Percentiles rank a stretch among this genome's conserved stretches.
These are phyloP conservation scores for Omphalotus olearius DNA, from an alignment of 1,284 basidiomycete genomes.

Conservation along the genomic window DNA sequence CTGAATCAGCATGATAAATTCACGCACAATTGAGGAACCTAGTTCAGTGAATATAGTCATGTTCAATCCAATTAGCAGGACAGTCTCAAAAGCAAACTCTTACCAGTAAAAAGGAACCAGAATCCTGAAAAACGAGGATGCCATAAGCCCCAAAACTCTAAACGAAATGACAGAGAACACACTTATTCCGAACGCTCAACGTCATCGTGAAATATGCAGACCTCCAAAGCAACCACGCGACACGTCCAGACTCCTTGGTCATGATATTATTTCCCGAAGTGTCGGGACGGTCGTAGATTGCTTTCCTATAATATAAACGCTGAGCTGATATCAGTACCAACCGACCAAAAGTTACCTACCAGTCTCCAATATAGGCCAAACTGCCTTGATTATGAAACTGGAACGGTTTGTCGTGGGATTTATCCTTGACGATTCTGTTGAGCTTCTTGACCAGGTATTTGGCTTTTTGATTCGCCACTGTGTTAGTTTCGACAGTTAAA, in stretches of 20 bases:
- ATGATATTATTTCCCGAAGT: constrained; percentile 44
- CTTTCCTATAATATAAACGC: constrained; percentile 46
- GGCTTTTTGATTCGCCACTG: constrained; percentile 81
- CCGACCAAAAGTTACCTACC: constrained; percentile 33
- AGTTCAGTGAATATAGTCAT: too few relatives aligned
- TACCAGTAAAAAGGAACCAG: constrained; percentile 65
- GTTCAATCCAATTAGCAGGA: too few relatives aligned
- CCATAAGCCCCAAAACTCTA: neutral
- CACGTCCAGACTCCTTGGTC: constrained; percentile 60
- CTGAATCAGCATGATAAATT: constrained; percentile 15
- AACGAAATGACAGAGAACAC: constrained; percentile 18
- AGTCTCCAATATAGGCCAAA: constrained; percentile 79
- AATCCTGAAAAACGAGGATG: constrained; percentile 40
- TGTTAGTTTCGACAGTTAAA: neutral
- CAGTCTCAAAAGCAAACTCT: too few relatives aligned
- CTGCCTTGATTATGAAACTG: constrained; percentile 57
- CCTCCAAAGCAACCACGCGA: constrained; percentile 80
- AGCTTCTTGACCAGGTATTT: constrained; percentile 69
- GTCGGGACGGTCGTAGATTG: constrained; percentile 65
- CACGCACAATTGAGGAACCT: constrained; percentile 53
- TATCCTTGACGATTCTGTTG: constrained; percentile 52
- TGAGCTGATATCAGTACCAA: neutral
- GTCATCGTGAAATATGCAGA: constrained; percentile 80
- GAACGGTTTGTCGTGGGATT: constrained; percentile 37
- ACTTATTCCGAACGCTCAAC: constrained; percentile 75